phyloP scores from a whole-genome alignment of 768 basidiomycete genomes.

The Lentinula detonsa region DNA sequence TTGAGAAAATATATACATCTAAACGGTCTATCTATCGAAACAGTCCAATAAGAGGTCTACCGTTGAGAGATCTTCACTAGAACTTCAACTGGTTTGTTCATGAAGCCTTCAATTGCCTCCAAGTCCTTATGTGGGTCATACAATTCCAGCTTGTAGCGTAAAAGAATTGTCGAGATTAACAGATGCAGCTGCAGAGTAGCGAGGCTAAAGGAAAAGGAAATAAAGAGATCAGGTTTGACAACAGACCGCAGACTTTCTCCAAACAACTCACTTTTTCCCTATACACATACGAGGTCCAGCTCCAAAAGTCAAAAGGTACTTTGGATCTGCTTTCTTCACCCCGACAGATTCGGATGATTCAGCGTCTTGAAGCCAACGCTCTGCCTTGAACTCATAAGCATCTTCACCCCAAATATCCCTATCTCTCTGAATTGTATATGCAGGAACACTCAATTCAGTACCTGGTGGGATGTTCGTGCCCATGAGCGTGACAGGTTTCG shows the following conservation, averaged over 20 bases:
- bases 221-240: neutral
- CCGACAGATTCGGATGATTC: neutral
- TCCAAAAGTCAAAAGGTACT: conserved; percentile 8
- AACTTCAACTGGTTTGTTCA: conserved; percentile 8
- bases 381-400: neutral
- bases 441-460: conserved; percentile 1
- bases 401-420: neutral
- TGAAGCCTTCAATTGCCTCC: conserved; percentile 7
- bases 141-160: conserved; percentile 7
- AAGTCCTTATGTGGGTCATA: conserved; percentile 3
- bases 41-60: neutral
- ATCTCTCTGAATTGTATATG: conserved; percentile 3
- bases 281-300: conserved; percentile 9
- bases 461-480: neutral
- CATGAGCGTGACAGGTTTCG: neutral
- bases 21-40: neutral
- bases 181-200: conserved; percentile 9
- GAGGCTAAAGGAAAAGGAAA: neutral
- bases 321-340: conserved; percentile 2
- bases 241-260: neutral
- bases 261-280: conserved; percentile 8
- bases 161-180: neutral
- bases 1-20: too few species aligned
- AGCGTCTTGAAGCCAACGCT: neutral
- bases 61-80: neutral